Evolutionary conservation across 78 protist species (phyloP), one percentile per base, ranked within the genome.

Genomic region (slime mould (Dictyostelium discoideum)): DNA sequence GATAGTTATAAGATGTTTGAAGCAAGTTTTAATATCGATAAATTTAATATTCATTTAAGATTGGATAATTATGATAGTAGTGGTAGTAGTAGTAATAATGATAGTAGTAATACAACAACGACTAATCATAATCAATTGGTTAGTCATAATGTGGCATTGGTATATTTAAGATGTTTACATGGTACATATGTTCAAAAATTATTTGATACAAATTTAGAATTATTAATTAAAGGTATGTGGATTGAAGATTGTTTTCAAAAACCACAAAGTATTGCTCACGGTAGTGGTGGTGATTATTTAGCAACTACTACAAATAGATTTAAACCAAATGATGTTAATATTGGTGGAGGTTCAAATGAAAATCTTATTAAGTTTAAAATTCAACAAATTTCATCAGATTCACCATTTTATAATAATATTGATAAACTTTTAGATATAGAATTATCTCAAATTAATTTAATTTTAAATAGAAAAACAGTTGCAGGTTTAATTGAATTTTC

Each of bases 401-500:
- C 86, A 9, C 94, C 94, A 29, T 22, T 40, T 69, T 88, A 88
- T n/a, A 42, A 67, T 26, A 67, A 50, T 26, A 63, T 90, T 10
- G 88, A 90, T 60, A 80, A 82, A 22, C 24, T 67, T 32, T 44
- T 73, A 22, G 77, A 90, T 46, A 72, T 90, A 1, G 57, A 80
- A 24, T 73, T 90, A 13, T 29, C 95, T 7, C 95, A 90, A 82
- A 85, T 90, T 57, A 90, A 90, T 90, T 42, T 90, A 26, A 82
- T 90, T 1, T 26, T 90, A 40, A 90, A 90, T 85, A 80, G 77
- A 39, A 90, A 82, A 9, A 90, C 95, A 13, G 95, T 90, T 1
- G 95, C 95, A 5, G 95, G 95, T 90, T 72, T 90, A 14, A 82
- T 90, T 3, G 95, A 90, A 50, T 90, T 90, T 63, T 72, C 76